Evolutionary conservation across 2,329 filamentous ascomycete species (phyloP), one percentile per base, ranked within the genome.

Genomic region (Dendrostoma leiphaemia): DNA sequence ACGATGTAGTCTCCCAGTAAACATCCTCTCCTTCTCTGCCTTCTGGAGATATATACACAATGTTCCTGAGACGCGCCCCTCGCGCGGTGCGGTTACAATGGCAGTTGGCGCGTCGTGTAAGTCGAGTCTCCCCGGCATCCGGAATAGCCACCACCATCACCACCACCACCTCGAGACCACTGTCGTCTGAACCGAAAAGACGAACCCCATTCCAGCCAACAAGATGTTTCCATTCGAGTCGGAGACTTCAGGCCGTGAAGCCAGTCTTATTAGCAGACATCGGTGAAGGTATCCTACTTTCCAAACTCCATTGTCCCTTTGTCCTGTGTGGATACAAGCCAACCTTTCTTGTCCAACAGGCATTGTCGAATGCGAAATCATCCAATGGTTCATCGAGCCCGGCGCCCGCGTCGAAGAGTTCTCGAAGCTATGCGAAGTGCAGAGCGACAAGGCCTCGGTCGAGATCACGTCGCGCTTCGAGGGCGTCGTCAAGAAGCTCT

Each of bases 301-400:
- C n/a, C n/a, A n/a, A n/a, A n/a, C 13, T 24, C 10, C 15, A 6
- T 43, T 9, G 10, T 31, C 43, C n/a, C 29, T n/a, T 31, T 15
- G 13, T 7, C 13, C n/a, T 4, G 15, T 32, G 52, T 7, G n/a
- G 15, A n/a, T 43, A 32, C 15, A 35, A n/a, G 51, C 43, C 44
- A 29, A 41, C 50, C n/a, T 47, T 17, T 32, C 44, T 46, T 21
- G n/a, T 46, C 52, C n/a, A 49, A 48, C 63, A 94, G 94, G 94
- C 52, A 99, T 97, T 66, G 92, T 94, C 68, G 94, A 99, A 75
- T 96, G 94, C 67, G 94, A 99, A 73, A 90, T 99, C 66, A 97
- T 97, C 65, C 94, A 99, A 77, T 99, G 94, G 94, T 99, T 97
- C 70, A 93, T 99, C 61, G 89, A 97, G 73, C 91, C 95, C 47